These are phyloP conservation scores for Mycena olivaceomarginata DNA, from an alignment of 768 basidiomycete genomes.

Conservation along the genomic window DNA sequence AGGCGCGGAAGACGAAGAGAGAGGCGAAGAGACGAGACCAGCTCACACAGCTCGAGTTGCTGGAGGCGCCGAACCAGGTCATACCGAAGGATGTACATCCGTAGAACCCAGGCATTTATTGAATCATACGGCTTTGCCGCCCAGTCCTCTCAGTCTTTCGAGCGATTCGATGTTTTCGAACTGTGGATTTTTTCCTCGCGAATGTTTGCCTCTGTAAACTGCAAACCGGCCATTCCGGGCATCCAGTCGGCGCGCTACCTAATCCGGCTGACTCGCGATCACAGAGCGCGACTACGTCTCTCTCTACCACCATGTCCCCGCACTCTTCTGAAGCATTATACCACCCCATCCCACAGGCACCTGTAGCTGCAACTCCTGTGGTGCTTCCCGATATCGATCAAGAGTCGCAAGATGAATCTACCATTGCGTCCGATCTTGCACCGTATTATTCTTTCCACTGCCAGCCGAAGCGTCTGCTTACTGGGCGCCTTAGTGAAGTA, in stretches of 20 bases:
- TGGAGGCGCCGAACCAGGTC: conserved; percentile 76
- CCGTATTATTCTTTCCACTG: conserved; percentile 43
- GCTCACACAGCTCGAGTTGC: conserved; percentile 72
- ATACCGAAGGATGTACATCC: conserved; percentile 60
- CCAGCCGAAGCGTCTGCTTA: conserved; percentile 6
- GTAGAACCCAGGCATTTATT: neutral
- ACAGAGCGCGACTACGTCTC: neutral
- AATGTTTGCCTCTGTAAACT: too few species aligned
- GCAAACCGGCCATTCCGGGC: neutral
- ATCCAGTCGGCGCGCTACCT: neutral
- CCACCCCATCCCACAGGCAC: conserved; percentile 64
- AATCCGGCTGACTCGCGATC: neutral
- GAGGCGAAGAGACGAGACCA: conserved; percentile 72
- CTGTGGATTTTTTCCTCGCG: neutral
- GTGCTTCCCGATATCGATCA: conserved; percentile 53
- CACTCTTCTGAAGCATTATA: conserved; percentile 61
- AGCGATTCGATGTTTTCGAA: neutral
- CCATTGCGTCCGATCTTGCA: conserved; percentile 50
- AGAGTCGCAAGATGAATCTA: conserved; percentile 45
- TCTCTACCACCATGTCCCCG: conserved; percentile 32
- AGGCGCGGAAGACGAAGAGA: conserved; percentile 71
- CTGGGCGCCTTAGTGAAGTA: conserved; percentile 12
- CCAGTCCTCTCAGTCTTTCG: too few species aligned
- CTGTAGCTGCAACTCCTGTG: conserved; percentile 54
- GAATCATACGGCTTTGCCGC: neutral